Evolutionary conservation across 441 rosid species (phyloP).

Genomic region (Pelargonium australe): DNA sequence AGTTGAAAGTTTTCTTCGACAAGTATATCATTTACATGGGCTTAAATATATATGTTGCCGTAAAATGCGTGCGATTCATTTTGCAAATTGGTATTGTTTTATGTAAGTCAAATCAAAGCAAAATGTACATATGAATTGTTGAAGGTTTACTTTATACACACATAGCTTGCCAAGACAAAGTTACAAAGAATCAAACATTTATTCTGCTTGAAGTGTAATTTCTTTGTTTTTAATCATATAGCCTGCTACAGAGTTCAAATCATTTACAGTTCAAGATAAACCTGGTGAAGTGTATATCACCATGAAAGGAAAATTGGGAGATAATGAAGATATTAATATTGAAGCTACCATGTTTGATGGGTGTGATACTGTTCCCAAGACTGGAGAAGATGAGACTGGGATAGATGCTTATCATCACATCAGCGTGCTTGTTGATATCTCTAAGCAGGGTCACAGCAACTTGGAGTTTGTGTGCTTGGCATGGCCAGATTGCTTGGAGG

Average conservation of each 20-base stretch:
- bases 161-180: neutral
- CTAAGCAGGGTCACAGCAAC: slow-evolving; percentile 35
- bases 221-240: slow-evolving; percentile 16
- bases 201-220: neutral
- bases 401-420: slow-evolving; percentile 46
- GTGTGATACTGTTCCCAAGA: slow-evolving; percentile 29
- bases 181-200: neutral
- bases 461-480: slow-evolving; percentile 57
- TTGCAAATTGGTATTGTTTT: no score
- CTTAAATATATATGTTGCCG: neutral
- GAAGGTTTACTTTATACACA: neutral
- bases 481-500: slow-evolving; percentile 61
- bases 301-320: slow-evolving; percentile 40
- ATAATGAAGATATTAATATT: slow-evolving; percentile 41
- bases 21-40: neutral
- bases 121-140: neutral
- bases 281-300: slow-evolving; percentile 49
- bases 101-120: neutral
- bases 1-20: no score
- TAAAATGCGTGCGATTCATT: neutral
- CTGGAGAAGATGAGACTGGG: slow-evolving; percentile 41
- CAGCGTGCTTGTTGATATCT: slow-evolving; percentile 46
- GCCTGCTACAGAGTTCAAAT: slow-evolving; percentile 45
- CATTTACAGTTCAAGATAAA: slow-evolving; percentile 49
- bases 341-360: slow-evolving; percentile 74